These are phyloP conservation scores for Cordyceps cateniannulata DNA, from an alignment of 2,329 filamentous ascomycete genomes.

Conservation along the genomic window DNA sequence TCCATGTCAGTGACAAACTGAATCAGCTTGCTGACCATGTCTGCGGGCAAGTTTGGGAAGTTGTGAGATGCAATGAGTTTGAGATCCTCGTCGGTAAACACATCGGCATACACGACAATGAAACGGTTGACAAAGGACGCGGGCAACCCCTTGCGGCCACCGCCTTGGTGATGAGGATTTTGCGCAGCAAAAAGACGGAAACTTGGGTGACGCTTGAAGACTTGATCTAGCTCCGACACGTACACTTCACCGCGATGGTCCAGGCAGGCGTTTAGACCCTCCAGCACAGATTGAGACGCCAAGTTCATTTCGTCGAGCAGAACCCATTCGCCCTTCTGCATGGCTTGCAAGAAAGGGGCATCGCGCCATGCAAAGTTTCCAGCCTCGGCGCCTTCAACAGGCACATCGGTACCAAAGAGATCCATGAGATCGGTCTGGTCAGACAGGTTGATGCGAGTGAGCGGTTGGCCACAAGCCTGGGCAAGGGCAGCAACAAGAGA, in stretches of 20 bases:
- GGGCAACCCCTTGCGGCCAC: slow-evolving; percentile 88
- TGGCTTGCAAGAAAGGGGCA: slow-evolving; percentile 88
- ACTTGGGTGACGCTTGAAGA: slow-evolving; percentile 79
- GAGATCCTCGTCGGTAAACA: slow-evolving; percentile 76
- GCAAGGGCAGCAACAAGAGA: slow-evolving; percentile 84
- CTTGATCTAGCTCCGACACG: slow-evolving; percentile 88
- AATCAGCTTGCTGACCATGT: slow-evolving; percentile 62
- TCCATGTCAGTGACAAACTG: slow-evolving; percentile 77
- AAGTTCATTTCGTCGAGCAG: slow-evolving; percentile 98
- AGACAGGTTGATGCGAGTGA: slow-evolving; percentile 93
- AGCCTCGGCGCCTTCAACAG: slow-evolving; percentile 83
- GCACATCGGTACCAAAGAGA: slow-evolving; percentile 92
- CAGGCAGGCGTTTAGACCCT: slow-evolving; percentile 92
- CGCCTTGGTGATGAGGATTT: slow-evolving; percentile 95
- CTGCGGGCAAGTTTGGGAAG: slow-evolving; percentile 57
- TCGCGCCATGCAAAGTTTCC: slow-evolving; percentile 94
- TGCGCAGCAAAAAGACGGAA: slow-evolving; percentile 97
- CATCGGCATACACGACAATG: slow-evolving; percentile 93
- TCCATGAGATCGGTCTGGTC: slow-evolving; percentile 98
- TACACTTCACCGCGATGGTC: slow-evolving; percentile 96
- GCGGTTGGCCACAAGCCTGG: slow-evolving; percentile 66
- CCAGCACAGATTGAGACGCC: slow-evolving; percentile 91
- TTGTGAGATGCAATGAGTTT: slow-evolving; percentile 72
- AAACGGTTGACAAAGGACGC: slow-evolving; percentile 97
- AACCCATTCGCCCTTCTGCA: slow-evolving; percentile 97